Conservation (phyloP, 768 basidiomycete species). For the Lactifluus echinatus region DNA sequence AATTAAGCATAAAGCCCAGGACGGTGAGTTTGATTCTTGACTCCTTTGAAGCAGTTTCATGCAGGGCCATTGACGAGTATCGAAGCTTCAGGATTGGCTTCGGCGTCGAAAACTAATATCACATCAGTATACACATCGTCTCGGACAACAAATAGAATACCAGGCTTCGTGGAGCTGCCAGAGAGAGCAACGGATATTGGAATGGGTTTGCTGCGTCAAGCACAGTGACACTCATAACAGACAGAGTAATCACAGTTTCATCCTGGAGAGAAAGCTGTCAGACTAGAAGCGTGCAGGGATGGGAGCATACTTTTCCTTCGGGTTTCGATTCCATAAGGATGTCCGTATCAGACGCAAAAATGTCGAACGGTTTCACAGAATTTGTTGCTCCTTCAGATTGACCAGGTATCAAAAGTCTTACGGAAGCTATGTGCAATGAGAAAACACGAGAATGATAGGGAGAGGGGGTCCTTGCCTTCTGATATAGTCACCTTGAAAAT, state of each 20-base stretch:
- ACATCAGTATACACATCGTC: not conserved
- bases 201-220: constrained; percentile 37
- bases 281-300: not conserved
- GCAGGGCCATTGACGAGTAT: constrained; percentile 55
- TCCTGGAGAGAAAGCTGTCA: constrained; percentile 39
- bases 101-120: constrained; percentile 26
- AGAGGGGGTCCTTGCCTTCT: constrained; percentile 25
- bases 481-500: constrained; percentile 42
- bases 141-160: constrained; percentile 33
- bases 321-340: constrained; percentile 58
- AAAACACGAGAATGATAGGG: not conserved
- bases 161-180: constrained; percentile 49
- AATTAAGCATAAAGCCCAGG: constrained; percentile 52
- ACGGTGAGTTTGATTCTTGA: constrained; percentile 59
- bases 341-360: constrained; percentile 54
- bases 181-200: constrained; percentile 36
- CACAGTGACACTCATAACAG: constrained; percentile 52
- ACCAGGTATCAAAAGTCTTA: constrained; percentile 46
- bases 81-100: constrained; percentile 51
- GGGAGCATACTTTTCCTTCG: constrained; percentile 52
- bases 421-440: constrained; percentile 25
- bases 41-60: constrained; percentile 65
- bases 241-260: constrained; percentile 57
- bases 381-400: constrained; percentile 23
- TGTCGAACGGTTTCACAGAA: constrained; percentile 38